Base-by-base conservation (phyloP, 345 rosid species). In the Triadica sebifera region DNA sequence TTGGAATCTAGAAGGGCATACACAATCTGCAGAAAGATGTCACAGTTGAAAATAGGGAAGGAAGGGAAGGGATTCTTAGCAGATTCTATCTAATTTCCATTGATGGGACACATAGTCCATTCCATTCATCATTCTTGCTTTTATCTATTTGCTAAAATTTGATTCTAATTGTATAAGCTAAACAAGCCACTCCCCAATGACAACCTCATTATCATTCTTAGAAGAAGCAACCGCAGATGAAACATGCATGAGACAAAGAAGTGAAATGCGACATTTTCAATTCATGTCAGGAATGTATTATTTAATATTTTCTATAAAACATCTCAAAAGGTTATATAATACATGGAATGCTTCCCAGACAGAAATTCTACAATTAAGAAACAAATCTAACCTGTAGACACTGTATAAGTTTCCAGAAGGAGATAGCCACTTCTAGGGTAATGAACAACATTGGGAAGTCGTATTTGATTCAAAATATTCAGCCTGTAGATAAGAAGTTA, bases 311-410 rank as follows among this genome's bases (percentile, higher is more conserved):
- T 15, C n/a, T 43, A 67, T 17, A 62, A 24, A 53, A 65, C 49
- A 11, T 20, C 16, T 57, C 2, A 20, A 6, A 45, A 1, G n/a
- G 63, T 75, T 61, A 53, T 50, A 66, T 15, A 72, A 12, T 43
- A 51, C 41, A 51, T 11, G n/a, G 72, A 50, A 43, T 20, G 19
- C 22, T 37, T 64, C 38, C 58, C 19, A 13, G 5, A 37, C 12
- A 70, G 60, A 61, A 25, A 61, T 41, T 61, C 19, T 58, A 77
- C 69, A 73, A 77, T 59, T 43, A 15, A 51, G 55, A 63, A 81
- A 67, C 65, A 58, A 45, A 70, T 46, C 65, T 34, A 67, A 65
- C 65, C 66, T 20, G 78, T 47, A 51, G 72, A 49, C 24, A 37
- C 11, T 17, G 20, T 51, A 25, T 19, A 47, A 47, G 16, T 52